Evolutionary conservation across 2,329 filamentous ascomycete species (phyloP).

Genomic region (Bipolaris cookei): DNA sequence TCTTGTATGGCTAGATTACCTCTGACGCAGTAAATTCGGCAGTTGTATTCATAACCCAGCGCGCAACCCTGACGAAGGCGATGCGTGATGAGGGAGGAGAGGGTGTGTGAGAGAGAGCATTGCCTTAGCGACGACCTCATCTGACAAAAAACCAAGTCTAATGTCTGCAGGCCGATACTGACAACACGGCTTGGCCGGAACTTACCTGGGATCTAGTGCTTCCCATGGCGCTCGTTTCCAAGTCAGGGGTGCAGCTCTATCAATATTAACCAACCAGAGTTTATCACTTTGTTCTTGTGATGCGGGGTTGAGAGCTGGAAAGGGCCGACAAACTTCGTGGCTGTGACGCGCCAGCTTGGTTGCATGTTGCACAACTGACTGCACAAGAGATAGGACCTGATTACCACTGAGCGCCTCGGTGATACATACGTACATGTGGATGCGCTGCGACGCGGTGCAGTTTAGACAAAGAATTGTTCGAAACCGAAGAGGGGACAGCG

Average conservation of each 20-base stretch:
- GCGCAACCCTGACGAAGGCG: constrained; percentile 2
- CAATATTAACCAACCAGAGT: constrained; percentile 22
- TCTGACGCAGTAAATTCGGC: constrained; percentile 1
- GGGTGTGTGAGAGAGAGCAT: not conserved
- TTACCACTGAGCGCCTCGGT: not conserved
- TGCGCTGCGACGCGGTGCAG: not conserved
- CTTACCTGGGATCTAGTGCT: constrained; percentile 9
- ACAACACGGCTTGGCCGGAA: constrained; percentile 20
- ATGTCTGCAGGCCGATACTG: constrained; percentile 20
- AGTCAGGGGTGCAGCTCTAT: constrained; percentile 19
- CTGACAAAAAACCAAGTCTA: constrained; percentile 23
- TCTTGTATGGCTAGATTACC: constrained; percentile 4
- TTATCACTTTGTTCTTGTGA: constrained; percentile 26
- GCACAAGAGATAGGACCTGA: not conserved
- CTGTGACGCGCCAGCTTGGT: constrained; percentile 1
- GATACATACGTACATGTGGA: not conserved
- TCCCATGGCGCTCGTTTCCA: constrained; percentile 17
- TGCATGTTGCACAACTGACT: constrained; percentile 2
- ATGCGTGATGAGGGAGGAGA: constrained; percentile 5
- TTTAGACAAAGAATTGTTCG: not conserved
- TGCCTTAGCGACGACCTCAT: constrained; percentile 19
- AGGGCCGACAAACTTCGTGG: constrained; percentile 9
- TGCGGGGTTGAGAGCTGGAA: constrained; percentile 22
- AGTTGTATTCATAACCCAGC: constrained; percentile 13
- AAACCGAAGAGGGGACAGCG: not conserved